Evolutionary conservation across 1,284 basidiomycete species (phyloP), one percentile per base, ranked within the genome.

Genomic region (Gymnopus androsaceus): DNA sequence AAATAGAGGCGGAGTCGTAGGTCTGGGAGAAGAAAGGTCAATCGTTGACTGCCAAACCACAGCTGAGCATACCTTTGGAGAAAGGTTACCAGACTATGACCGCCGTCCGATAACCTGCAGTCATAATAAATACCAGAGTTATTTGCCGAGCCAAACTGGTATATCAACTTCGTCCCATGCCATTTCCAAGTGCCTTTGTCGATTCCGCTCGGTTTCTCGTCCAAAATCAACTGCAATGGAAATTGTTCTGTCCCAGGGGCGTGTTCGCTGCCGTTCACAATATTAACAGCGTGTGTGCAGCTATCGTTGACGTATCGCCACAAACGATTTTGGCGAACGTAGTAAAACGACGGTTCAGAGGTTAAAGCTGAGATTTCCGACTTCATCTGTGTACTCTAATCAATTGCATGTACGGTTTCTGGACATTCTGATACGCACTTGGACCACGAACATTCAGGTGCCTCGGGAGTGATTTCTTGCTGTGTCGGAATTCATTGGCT

Each of bases 261-360:
- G n/a, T 54, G 40, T 11, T 41, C 54, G 9, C 82, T 84, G 8
- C 75, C 72, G 62, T 85, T 85, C 42, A 79, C 64, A 30, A 84
- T 72, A 61, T 80, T 82, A 42, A 84, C 77, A 46, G 77, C 75
- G 55, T 78, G 74, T 56, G 85, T 80, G 19, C 78, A 73, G 0
- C 81, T 77, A 42, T 79, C 77, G 65, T 87, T 87, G 23, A 46
- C n/a, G n/a, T 76, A 78, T 57, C 80, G 77, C 72, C 75, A 83
- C 30, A 85, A 72, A 49, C 79, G 75, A 54, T 75, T 69, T 54
- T 75, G 72, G 61, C 77, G 71, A 60, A 87, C 73, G 68, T 81
- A 84, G 64, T 4, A 80, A 75, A 12, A 77, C 75, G 59, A 63
- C 49, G 60, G 52, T 28, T 56, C 51, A 47, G 66, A 64, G 28